Evolutionary conservation across 2,329 filamentous ascomycete genomes (phyloP).

Genomic region (Didymella keratinophila): DNA sequence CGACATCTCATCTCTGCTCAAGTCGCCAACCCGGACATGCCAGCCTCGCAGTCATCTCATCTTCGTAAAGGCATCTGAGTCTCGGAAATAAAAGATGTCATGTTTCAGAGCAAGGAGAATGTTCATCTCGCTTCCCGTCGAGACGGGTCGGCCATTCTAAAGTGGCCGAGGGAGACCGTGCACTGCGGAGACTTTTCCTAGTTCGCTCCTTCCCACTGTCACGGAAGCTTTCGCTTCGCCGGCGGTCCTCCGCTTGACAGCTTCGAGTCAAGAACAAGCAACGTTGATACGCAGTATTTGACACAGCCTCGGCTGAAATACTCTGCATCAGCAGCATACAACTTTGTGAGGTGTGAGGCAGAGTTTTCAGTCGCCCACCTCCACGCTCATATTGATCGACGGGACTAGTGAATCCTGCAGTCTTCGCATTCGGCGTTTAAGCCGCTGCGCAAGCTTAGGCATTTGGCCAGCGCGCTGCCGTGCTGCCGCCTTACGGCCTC

Average conservation of each 20-base stretch:
- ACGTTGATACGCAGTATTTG: neutral
- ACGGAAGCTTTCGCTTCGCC: slow-evolving; percentile 10
- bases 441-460: neutral
- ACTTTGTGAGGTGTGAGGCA: neutral
- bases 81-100: neutral
- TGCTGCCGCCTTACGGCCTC: neutral
- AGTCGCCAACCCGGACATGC: neutral
- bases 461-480: slow-evolving; percentile 1
- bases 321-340: neutral
- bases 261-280: neutral
- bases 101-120: slow-evolving; percentile 1
- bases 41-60: neutral
- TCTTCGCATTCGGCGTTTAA: neutral
- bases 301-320: neutral
- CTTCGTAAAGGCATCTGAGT: neutral
- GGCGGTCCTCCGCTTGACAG: neutral
- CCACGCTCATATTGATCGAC: slow-evolving; percentile 19
- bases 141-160: slow-evolving; percentile 8
- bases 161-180: neutral
- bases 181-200: slow-evolving; percentile 14
- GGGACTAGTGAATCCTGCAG: slow-evolving; percentile 9
- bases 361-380: slow-evolving; percentile 9
- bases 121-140: slow-evolving; percentile 11
- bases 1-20: neutral
- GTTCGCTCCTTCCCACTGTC: slow-evolving; percentile 7